Evolutionary conservation across 179 eudicot species (phyloP).

Genomic region (Amaranthus tricolor): DNA sequence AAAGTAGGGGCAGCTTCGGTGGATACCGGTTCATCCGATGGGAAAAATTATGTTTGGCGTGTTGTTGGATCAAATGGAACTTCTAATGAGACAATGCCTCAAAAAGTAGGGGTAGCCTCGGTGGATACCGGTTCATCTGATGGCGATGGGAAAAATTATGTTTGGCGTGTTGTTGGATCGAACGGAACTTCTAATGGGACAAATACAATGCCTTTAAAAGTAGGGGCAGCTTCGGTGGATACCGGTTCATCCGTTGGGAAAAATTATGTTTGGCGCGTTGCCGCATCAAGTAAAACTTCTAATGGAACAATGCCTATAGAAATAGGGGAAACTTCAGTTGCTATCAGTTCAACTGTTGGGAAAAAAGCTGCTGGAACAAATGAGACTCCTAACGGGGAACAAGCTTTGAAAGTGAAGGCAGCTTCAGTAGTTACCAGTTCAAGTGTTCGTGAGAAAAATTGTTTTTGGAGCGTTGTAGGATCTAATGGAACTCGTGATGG

Average conservation of each 20-base stretch:
- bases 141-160: constrained; percentile 31
- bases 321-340: too few species aligned
- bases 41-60: constrained; percentile 29
- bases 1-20: background rate
- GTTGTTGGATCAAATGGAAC: constrained; percentile 15
- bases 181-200: constrained; percentile 14
- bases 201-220: background rate
- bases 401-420: background rate
- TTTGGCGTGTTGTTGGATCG: constrained; percentile 16
- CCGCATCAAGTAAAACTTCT: background rate
- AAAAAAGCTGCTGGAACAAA: too few species aligned
- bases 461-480: constrained; percentile 23
- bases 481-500: constrained; percentile 13
- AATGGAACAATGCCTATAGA: constrained; percentile 11
- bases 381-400: too few species aligned
- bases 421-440: constrained; percentile 21
- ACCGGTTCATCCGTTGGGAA: constrained; percentile 21
- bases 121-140: too few species aligned
- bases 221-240: constrained; percentile 25
- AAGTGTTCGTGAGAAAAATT: constrained; percentile 29
- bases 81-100: background rate
- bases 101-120: too few species aligned
- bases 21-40: constrained; percentile 29
- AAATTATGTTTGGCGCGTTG: constrained; percentile 18
- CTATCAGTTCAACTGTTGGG: background rate